Base-by-base conservation (phyloP, 1,284 basidiomycete species). In the Psilocybe mexicana region DNA sequence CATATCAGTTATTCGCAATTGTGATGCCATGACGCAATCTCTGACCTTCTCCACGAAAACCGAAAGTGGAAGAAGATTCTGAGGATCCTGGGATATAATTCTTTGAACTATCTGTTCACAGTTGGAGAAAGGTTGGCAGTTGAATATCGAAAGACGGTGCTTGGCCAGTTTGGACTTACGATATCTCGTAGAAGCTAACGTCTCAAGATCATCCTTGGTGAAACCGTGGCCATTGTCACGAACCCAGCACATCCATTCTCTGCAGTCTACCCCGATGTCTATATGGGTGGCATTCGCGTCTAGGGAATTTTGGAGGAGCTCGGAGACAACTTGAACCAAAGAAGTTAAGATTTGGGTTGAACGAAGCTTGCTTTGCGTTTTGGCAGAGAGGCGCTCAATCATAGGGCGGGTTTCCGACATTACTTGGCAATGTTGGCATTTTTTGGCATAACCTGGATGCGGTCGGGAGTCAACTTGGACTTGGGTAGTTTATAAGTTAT, bases 1-100 rank as follows among this genome's bases (percentile, higher is more conserved):
- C 43, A 46, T 33, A 44, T n/a, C 18, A 14, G 24, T 24, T 35
- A 43, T 40, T 30, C n/a, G 60, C 45, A 24, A 14, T 18, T 51
- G 45, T 53, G 47, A 23, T 4, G 10, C 52, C 43, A 43, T 42
- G 24, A 35, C 14, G 30, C 12, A 28, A 7, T 14, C 14, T n/a
- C 11, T 25, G 55, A 92, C 93, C 93, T 88, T 96, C 94, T 35
- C 94, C 94, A 60, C 93, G 84, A 73, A 93, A 95, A 0, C 94
- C 94, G 74, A 94, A 94, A 1, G 86, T 88, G 7, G 79, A 79
- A n/a, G 81, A 66, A 2, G 78, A 70, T 56, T 80, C 79, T 47
- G 87, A 67, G 0, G 80, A 79, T 45, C 77, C 72, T 30, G 74
- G 67, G 0, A 73, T 71, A 67, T 88, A 86, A n/a, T 79, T 77